Conservation (phyloP, 768 basidiomycete genomes). For the Tubosaeta sp. region DNA sequence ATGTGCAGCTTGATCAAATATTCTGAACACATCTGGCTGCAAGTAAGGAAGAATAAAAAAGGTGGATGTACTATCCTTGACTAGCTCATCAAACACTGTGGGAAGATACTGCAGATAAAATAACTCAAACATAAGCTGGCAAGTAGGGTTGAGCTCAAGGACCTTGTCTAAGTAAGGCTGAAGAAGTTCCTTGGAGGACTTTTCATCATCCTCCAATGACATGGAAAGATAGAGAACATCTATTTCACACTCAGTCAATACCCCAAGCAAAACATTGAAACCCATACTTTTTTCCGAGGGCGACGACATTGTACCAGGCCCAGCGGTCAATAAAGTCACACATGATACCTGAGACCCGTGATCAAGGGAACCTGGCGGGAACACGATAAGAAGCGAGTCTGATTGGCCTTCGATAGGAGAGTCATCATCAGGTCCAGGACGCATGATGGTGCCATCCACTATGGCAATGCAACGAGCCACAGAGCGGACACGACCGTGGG, state of each 20-base stretch:
- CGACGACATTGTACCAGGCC: conserved; percentile 69
- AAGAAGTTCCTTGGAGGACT: conserved; percentile 40
- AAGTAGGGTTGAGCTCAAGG: conserved; percentile 24
- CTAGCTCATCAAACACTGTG: neutral
- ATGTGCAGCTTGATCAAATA: conserved; percentile 51
- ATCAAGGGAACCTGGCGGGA: conserved; percentile 61
- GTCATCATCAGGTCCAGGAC: conserved; percentile 19
- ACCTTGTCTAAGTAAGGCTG: conserved; percentile 51
- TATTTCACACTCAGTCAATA: conserved; percentile 23
- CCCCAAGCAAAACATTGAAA: neutral
- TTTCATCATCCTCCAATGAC: conserved; percentile 33
- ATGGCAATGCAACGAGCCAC: conserved; percentile 51
- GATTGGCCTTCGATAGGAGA: conserved; percentile 18
- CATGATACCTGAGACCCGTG: conserved; percentile 45
- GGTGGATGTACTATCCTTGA: neutral
- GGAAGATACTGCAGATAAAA: conserved; percentile 50
- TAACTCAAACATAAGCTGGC: conserved; percentile 41
- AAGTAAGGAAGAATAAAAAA: conserved; percentile 23
- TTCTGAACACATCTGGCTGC: conserved; percentile 41
- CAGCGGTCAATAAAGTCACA: conserved; percentile 63
- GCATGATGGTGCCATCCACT: conserved; percentile 34
- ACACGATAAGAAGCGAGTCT: conserved; percentile 70
- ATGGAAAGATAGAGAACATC: conserved; percentile 60
- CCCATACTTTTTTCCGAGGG: conserved; percentile 61
- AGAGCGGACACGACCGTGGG: conserved; percentile 7